Conservation (phyloP, 352 stramenopile genomes). For the Peronospora belbahrii region DNA sequence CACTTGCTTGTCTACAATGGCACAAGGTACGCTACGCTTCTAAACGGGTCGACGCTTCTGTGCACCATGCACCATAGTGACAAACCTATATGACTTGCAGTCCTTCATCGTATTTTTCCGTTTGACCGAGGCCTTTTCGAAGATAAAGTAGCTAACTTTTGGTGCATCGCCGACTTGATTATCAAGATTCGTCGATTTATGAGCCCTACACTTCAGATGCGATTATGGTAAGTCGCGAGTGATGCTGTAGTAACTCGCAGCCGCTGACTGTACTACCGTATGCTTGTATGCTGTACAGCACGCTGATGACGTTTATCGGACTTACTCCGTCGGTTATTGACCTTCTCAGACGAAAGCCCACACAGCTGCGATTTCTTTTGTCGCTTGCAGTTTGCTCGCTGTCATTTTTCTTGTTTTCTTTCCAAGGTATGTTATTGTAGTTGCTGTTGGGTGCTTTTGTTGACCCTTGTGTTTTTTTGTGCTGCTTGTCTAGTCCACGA, state of each 20-base stretch:
- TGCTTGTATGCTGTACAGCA: conserved; percentile 30
- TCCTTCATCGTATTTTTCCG: conserved; percentile 92
- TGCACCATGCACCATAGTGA: not conserved
- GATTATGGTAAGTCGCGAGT: conserved; percentile 42
- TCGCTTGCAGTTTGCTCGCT: conserved; percentile 83
- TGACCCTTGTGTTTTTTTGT: conserved; percentile 3
- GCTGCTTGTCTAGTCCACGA: conserved; percentile 84
- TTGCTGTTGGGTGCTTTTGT: not conserved
- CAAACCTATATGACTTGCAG: conserved; percentile 25
- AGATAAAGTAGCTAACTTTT: conserved; percentile 96
- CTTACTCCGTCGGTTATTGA: conserved; percentile 83
- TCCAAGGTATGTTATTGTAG: conserved; percentile 65
- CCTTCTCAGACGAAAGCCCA: conserved; percentile 56
- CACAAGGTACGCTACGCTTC: conserved; percentile 43
- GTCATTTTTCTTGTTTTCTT: conserved; percentile 95
- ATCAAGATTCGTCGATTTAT: conserved; percentile 64
- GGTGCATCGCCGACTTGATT: conserved; percentile 88
- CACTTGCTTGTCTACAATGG: conserved; percentile 49
- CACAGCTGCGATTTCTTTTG: conserved; percentile 69
- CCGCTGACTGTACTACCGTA: conserved; percentile 9
- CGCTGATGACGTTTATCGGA: conserved; percentile 68
- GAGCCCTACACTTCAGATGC: conserved; percentile 49
- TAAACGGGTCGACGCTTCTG: not conserved
- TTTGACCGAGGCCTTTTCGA: conserved; percentile 95
- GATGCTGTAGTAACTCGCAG: not conserved